Evolutionary conservation across 257 asterid genomes (phyloP).

Genomic region (Solanum piurae): DNA sequence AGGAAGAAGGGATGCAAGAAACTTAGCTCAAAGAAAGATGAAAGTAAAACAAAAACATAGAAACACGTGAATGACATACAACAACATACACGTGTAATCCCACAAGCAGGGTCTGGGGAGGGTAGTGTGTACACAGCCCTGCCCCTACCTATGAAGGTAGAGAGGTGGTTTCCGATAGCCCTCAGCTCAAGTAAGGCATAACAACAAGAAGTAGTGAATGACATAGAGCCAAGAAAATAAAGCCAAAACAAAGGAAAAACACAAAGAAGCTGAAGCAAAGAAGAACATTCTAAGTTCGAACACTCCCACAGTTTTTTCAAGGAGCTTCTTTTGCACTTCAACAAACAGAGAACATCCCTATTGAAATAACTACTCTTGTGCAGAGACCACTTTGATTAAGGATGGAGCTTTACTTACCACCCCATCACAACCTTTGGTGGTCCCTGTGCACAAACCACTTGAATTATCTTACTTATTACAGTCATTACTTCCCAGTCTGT

Average conservation of each 20-base stretch:
- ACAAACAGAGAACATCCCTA: not conserved
- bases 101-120: not conserved
- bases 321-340: not conserved
- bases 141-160: not conserved
- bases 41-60: not conserved
- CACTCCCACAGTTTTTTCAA: not conserved
- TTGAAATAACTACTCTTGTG: not conserved
- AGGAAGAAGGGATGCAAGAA: conserved; percentile 15
- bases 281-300: not conserved
- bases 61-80: not conserved
- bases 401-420: not conserved
- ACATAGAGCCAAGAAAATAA: not conserved
- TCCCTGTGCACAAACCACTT: not conserved
- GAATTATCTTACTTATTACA: not conserved
- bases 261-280: not conserved
- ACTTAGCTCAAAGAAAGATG: conserved; percentile 2
- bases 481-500: not conserved
- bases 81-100: not conserved
- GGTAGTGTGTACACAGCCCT: not conserved
- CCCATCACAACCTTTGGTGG: not conserved
- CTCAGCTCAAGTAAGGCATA: not conserved
- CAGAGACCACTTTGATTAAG: not conserved
- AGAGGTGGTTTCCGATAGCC: not conserved
- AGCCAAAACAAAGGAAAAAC: not conserved
- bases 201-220: not conserved